Evolutionary conservation across 2,329 filamentous ascomycete species (phyloP).

Genomic region (Ophiocordyceps camponoti-leonardi): DNA sequence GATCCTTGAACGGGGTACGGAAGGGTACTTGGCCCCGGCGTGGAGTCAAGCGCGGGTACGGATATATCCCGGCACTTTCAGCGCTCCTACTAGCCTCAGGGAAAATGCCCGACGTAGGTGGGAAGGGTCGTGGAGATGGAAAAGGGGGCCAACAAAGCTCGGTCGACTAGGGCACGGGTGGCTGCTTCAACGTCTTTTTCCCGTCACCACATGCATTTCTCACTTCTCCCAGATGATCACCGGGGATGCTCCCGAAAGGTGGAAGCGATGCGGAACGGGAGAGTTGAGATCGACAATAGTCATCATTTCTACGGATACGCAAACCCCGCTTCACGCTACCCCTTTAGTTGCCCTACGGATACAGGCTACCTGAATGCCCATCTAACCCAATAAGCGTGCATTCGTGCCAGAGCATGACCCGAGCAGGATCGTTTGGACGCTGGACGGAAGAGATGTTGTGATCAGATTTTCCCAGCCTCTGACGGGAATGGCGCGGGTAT

Average conservation of each 20-base stretch:
- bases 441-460: too few relatives aligned
- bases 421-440: too few relatives aligned
- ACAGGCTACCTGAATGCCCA: too few relatives aligned
- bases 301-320: background rate
- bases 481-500: too few relatives aligned
- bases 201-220: background rate
- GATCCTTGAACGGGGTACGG: background rate
- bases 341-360: too few relatives aligned
- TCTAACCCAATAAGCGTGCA: too few relatives aligned
- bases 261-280: background rate
- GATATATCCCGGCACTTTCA: background rate
- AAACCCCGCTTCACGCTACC: background rate
- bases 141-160: background rate
- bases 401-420: too few relatives aligned
- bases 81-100: background rate
- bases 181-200: too few relatives aligned
- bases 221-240: background rate
- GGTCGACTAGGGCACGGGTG: background rate
- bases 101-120: background rate
- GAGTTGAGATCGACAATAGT: background rate
- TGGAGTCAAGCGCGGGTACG: background rate
- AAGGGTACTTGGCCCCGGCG: background rate
- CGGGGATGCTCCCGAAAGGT: background rate
- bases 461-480: too few relatives aligned
- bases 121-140: background rate